These are phyloP conservation scores for Gillenia trifoliata DNA, from an alignment of 306 rosid species.

Conservation along the genomic window DNA sequence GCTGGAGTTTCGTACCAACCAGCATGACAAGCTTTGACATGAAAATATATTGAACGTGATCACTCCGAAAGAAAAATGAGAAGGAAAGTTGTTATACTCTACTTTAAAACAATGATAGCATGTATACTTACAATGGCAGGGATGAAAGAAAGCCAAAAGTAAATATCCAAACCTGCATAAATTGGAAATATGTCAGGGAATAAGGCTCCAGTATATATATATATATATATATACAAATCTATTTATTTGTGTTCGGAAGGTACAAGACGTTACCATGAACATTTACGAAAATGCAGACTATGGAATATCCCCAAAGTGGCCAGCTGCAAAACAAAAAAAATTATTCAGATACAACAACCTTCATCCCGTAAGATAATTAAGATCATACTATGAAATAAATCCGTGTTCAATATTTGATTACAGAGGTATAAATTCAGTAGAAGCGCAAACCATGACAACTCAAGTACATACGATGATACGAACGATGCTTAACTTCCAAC, in stretches of 20 bases:
- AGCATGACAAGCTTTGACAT: constrained; percentile 77
- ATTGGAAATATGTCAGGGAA: constrained; percentile 23
- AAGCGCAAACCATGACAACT: not conserved
- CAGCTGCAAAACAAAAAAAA: constrained; percentile 59
- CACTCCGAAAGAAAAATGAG: not conserved
- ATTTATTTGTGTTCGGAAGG: not conserved
- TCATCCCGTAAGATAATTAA: not conserved
- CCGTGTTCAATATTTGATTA: too few species aligned
- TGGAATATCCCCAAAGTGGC: constrained; percentile 90
- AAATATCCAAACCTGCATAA: constrained; percentile 71
- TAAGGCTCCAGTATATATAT: not conserved
- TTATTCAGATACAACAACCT: constrained; percentile 10
- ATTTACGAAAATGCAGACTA: constrained; percentile 78
- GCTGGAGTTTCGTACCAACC: constrained; percentile 96
- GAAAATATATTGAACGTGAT: constrained; percentile 32
- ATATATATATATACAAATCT: not conserved
- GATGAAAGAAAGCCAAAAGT: constrained; percentile 97
- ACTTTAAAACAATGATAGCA: not conserved
- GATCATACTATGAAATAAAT: not conserved
- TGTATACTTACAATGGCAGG: constrained; percentile 76
- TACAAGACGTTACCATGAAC: constrained; percentile 58
- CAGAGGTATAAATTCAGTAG: too few species aligned
- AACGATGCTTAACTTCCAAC: too few species aligned
- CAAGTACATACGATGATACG: not conserved
- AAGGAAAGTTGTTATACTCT: not conserved